Evolutionary conservation across 306 rosid genomes (phyloP), one percentile per base, ranked within the genome.

Genomic region (Lathyrus oleraceus): DNA sequence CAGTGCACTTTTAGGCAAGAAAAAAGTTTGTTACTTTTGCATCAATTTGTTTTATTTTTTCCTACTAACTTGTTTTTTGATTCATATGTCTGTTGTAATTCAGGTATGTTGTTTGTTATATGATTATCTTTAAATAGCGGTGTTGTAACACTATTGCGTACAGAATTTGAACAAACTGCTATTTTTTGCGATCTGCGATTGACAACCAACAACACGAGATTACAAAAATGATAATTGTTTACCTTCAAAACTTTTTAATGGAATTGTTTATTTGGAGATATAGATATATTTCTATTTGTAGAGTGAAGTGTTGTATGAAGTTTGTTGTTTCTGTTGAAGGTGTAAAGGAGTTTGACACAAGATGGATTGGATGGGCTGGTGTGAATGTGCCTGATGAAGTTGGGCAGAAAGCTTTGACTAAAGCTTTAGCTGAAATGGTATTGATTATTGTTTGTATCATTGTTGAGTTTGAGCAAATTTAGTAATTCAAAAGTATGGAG

Each of bases 331-430:
- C 42, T 85, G 69, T 72, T 92, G 82, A 81, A 93, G 98, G 98
- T 58, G 85, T 93, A 68, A 93, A 84, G 88, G 98, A 93, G 79
- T 90, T 93, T 71, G 98, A 93, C 58, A 86, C 96, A 30, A 85
- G 96, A 82, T 93, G 98, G 98, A 93, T 90, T 77, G 98, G 98
- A 36, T 93, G 98, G 97, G 90, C 97, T 66, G 98, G 98, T n/a
- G 84, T 93, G 59, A 93, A 88, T 83, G 98, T 93, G 51, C 86
- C 90, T 17, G 98, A 93, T 81, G 87, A 76, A n/a, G 80, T 74
- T 63, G 98, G 98, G 58, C 91, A 81, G 67, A 81, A 54, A 63
- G 81, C 98, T 61, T 76, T 93, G 65, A 86, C 84, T 28, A 85
- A 83, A 75, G 94, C 98, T 80, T 88, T 90, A 78, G 94, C 96